Conservation (phyloP, 441 rosid genomes). For the Viola pubescens region DNA sequence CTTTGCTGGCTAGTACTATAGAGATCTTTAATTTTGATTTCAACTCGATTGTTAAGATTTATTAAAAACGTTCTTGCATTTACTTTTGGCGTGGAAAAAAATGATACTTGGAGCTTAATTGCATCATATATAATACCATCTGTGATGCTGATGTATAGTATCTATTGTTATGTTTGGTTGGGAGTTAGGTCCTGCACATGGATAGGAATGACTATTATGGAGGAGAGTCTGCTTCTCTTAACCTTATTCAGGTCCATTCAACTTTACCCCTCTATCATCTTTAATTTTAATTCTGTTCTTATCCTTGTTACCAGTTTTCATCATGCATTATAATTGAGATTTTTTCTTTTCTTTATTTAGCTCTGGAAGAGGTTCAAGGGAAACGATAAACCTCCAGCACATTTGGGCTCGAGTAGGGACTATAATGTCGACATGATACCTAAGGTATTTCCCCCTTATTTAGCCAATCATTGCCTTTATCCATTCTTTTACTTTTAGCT, state of each 20-base stretch:
- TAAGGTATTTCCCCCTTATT: conserved; percentile 35
- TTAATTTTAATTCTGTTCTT: background rate
- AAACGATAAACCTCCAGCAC: conserved; percentile 68
- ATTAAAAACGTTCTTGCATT: no score
- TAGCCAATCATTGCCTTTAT: background rate
- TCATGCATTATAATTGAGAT: background rate
- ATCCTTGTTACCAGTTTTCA: background rate
- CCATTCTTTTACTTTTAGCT: background rate
- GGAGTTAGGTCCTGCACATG: conserved; percentile 79
- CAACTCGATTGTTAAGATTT: no score
- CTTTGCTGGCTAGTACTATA: no score
- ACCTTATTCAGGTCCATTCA: conserved; percentile 59
- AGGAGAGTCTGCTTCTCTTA: conserved; percentile 82
- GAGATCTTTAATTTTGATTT: no score
- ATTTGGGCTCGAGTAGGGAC: conserved; percentile 84
- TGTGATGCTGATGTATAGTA: no score
- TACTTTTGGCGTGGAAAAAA: no score
- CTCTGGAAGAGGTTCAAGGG: conserved; percentile 87
- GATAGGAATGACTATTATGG: conserved; percentile 92
- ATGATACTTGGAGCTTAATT: no score
- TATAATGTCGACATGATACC: conserved; percentile 93
- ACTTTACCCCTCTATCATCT: background rate
- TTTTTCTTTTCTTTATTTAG: conserved; percentile 28
- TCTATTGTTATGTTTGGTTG: background rate
- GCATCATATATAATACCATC: no score